These are phyloP conservation scores for Schizochytrium sp. DNA, from an alignment of 108 stramenopile genomes.

Conservation along the genomic window DNA sequence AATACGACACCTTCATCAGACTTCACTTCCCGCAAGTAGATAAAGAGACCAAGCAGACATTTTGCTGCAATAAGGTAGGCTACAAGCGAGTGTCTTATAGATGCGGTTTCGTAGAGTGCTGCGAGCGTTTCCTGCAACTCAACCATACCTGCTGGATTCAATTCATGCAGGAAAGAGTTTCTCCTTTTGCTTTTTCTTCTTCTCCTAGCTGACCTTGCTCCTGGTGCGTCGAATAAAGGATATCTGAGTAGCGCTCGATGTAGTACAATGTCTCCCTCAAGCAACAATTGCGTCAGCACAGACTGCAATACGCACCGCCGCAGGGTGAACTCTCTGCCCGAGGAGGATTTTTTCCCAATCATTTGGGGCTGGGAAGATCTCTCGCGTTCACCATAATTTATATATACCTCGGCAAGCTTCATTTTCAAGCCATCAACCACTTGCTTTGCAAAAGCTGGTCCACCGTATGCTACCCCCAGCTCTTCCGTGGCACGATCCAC, in stretches of 20 bases:
- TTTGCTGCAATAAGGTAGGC: constrained; percentile 20
- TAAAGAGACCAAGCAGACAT: neutral
- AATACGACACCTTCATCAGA: neutral
- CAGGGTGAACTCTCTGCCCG: neutral
- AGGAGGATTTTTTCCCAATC: neutral
- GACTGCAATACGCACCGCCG: neutral
- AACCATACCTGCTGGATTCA: neutral
- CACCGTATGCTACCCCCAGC: neutral
- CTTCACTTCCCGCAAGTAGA: neutral
- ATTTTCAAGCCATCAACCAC: neutral
- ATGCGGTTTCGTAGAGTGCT: neutral
- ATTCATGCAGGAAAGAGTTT: neutral
- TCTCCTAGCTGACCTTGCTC: neutral
- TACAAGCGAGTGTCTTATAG: neutral
- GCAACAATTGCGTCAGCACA: neutral
- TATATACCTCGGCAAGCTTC: neutral
- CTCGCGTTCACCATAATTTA: neutral
- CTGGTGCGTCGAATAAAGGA: neutral
- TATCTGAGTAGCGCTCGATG: neutral
- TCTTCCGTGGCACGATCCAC: neutral
- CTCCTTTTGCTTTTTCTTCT: neutral
- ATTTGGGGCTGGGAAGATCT: neutral
- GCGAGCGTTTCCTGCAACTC: neutral
- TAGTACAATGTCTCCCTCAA: neutral
- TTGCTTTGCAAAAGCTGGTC: neutral